A percentile compares a stretch with the other conserved stretches of the same genome.
These are phyloP conservation scores for Claviceps capensis DNA, from an alignment of 2,329 filamentous ascomycete genomes.

Conservation along the genomic window DNA sequence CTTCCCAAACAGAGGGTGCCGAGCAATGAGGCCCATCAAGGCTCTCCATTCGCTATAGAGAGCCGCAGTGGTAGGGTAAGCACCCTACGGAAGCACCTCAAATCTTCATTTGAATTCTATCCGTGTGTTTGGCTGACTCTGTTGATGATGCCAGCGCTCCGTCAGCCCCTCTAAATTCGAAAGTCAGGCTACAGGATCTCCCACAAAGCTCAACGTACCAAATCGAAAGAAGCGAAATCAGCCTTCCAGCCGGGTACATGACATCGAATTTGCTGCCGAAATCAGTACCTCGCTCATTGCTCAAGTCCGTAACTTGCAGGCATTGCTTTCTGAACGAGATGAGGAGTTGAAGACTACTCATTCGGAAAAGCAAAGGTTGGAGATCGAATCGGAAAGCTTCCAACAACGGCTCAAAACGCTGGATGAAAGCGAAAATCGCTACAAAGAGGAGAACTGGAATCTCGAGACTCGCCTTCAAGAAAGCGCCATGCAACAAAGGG, in stretches of 20 bases:
- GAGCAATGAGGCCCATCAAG: slow-evolving; percentile 46
- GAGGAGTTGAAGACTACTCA: slow-evolving; percentile 66
- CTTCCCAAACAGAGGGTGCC: slow-evolving; percentile 71
- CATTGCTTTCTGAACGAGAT: slow-evolving; percentile 73
- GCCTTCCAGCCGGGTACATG: slow-evolving; percentile 73
- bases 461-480: slow-evolving; percentile 89
- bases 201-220: slow-evolving; percentile 76
- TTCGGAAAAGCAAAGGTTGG: slow-evolving; percentile 62
- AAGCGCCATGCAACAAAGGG: slow-evolving; percentile 56
- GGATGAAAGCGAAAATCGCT: slow-evolving; percentile 88
- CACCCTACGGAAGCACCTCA: not conserved
- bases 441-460: slow-evolving; percentile 98
- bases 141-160: slow-evolving; percentile 38
- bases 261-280: slow-evolving; percentile 96
- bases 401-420: slow-evolving; percentile 67
- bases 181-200: slow-evolving; percentile 70
- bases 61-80: slow-evolving; percentile 39
- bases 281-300: slow-evolving; percentile 88
- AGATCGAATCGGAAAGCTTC: slow-evolving; percentile 68
- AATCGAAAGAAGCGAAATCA: slow-evolving; percentile 86
- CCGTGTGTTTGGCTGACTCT: not conserved
- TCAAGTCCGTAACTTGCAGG: slow-evolving; percentile 86
- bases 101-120: not conserved
- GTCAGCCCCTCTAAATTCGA: slow-evolving; percentile 68
- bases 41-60: slow-evolving; percentile 40